Conservation (phyloP, 306 rosid species). For the Dalbergia cultrata region DNA sequence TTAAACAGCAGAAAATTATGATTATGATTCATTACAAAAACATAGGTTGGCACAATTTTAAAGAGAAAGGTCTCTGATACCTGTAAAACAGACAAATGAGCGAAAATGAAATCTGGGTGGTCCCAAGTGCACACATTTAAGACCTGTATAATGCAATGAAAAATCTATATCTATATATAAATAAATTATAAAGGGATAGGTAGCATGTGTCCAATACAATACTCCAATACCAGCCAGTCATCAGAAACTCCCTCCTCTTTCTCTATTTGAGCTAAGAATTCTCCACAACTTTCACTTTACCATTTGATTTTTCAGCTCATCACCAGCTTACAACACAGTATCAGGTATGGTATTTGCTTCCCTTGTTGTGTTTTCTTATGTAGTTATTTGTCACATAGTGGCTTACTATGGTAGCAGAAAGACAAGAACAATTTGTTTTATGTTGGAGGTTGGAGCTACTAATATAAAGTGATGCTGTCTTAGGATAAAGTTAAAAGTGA, state of each 20-base stretch:
- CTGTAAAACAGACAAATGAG: conserved; percentile 27
- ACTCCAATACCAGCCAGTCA: conserved; percentile 60
- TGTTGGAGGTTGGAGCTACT: conserved; percentile 3
- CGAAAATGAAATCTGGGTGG: conserved; percentile 40
- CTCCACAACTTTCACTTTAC: conserved; percentile 37
- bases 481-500: conserved; percentile 35
- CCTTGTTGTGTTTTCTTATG: conserved; percentile 13
- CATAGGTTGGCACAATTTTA: conserved; percentile 8
- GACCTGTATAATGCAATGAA: conserved; percentile 26
- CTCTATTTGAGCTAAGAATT: conserved; percentile 39
- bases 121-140: conserved; percentile 37
- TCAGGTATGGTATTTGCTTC: conserved; percentile 41
- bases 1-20: background rate
- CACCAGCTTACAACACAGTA: conserved; percentile 33
- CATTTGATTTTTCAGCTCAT: conserved; percentile 32
- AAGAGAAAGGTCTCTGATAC: background rate
- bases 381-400: conserved; percentile 20
- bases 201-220: conserved; percentile 46
- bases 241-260: conserved; percentile 46
- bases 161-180: conserved; percentile 32
- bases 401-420: conserved; percentile 1
- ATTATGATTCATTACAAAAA: background rate
- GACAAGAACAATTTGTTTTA: background rate
- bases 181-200: conserved; percentile 44
- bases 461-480: conserved; percentile 11